phyloP scores from a whole-genome alignment of 805 yeast species.

The Candida cerambycidarum region DNA sequence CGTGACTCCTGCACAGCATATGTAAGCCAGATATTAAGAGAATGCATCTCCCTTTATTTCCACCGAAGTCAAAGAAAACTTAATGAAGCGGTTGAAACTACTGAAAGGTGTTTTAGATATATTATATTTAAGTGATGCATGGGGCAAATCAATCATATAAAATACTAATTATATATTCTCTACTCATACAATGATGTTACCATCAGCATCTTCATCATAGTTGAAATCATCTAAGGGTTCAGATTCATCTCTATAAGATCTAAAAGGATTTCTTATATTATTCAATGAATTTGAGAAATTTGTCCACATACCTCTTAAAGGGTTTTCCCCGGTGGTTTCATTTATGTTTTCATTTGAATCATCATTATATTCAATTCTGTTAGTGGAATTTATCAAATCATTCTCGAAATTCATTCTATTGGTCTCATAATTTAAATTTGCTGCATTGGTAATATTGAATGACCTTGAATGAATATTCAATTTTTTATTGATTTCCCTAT shows the following conservation, averaged over 20 bases:
- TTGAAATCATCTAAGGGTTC: constrained; percentile 30
- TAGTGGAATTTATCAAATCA: constrained; percentile 11
- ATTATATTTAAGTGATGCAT: no score
- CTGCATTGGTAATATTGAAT: constrained; percentile 26
- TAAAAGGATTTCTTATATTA: constrained; percentile 10
- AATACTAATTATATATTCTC: no score
- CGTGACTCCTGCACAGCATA: no score
- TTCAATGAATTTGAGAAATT: constrained; percentile 9
- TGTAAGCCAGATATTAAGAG: no score
- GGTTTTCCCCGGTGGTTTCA: neutral
- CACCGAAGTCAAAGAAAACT: no score
- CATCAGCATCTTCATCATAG: constrained; percentile 37
- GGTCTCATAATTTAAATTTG: constrained; percentile 28
- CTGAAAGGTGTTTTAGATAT: no score
- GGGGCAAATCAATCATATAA: no score
- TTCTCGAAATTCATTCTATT: constrained; percentile 26
- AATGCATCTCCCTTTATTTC: no score
- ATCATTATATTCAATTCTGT: constrained; percentile 24
- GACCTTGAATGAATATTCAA: constrained; percentile 22
- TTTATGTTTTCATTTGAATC: constrained; percentile 10
- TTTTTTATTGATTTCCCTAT: constrained; percentile 33
- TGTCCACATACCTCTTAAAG: constrained; percentile 24
- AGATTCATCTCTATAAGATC: constrained; percentile 27
- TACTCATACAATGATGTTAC: constrained; percentile 28
- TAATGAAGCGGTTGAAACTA: no score